These are phyloP conservation scores for Tulasnella sp. DNA, from an alignment of 768 basidiomycete species.

Conservation along the genomic window DNA sequence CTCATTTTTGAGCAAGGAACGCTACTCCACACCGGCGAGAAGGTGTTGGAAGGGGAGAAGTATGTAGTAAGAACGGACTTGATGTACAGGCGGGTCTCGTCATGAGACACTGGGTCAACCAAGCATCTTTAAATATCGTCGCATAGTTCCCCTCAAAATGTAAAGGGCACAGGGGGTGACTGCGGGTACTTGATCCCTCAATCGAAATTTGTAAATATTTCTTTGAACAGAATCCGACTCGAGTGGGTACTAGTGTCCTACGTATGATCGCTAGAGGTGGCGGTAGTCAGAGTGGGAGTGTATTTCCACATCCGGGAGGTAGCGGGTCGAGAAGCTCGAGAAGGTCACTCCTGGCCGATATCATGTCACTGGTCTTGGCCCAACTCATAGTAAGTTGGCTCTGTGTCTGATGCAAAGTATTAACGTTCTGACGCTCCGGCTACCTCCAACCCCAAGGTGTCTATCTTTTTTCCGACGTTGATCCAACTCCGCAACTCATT, in stretches of 20 bases:
- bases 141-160: too few relatives aligned
- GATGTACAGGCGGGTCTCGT: neutral
- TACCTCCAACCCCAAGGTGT: constrained; percentile 49
- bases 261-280: neutral
- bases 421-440: neutral
- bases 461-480: constrained; percentile 72
- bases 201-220: neutral
- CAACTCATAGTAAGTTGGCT: constrained; percentile 63
- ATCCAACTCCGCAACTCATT: constrained; percentile 77
- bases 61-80: neutral
- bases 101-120: neutral
- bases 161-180: too few relatives aligned
- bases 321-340: constrained; percentile 55
- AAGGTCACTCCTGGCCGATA: constrained; percentile 54
- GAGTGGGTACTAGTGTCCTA: too few relatives aligned
- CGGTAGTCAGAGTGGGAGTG: neutral
- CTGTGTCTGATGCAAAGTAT: neutral
- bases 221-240: too few relatives aligned
- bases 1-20: constrained; percentile 20
- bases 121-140: too few relatives aligned
- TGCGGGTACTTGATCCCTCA: too few relatives aligned
- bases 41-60: neutral
- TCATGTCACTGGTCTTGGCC: constrained; percentile 69
- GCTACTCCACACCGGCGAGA: neutral
- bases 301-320: constrained; percentile 32